Conservation (phyloP, 495 filamentous ascomycete species). For the Penicillium parvum region DNA sequence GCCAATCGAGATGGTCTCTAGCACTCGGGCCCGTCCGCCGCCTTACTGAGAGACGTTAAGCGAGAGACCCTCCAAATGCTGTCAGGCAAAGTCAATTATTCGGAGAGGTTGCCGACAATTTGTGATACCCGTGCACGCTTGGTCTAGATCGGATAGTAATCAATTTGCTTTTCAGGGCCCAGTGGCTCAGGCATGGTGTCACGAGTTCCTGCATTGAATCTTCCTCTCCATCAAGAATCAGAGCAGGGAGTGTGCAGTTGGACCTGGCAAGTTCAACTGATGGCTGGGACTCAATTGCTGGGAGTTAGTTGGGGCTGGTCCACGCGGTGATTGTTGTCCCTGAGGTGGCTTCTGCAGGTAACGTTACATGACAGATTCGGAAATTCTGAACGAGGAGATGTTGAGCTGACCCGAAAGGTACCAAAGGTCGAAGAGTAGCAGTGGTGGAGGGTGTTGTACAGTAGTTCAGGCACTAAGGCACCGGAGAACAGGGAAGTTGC, state of each 20-base stretch:
- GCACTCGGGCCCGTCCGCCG: slow-evolving; percentile 6
- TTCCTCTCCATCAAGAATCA: not conserved
- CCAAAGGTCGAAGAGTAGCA: not conserved
- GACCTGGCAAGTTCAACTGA: not conserved
- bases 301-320: no score
- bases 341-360: slow-evolving; percentile 16
- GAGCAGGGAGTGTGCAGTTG: not conserved
- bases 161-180: slow-evolving; percentile 4
- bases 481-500: slow-evolving; percentile 5
- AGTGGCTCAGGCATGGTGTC: not conserved
- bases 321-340: no score
- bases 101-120: not conserved
- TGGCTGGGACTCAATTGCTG: no score
- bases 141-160: not conserved
- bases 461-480: slow-evolving; percentile 2
- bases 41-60: not conserved
- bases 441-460: not conserved
- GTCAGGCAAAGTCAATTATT: slow-evolving; percentile 6
- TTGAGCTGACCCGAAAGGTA: slow-evolving; percentile 1
- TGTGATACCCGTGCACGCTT: slow-evolving; percentile 9
- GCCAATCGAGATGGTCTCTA: not conserved
- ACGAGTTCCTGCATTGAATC: slow-evolving; percentile 9
- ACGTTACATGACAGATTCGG: slow-evolving; percentile 21
- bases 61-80: not conserved
- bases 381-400: slow-evolving; percentile 1